Base-by-base conservation (phyloP, 805 yeast genomes). In the Sugiyamaella marilandica region DNA sequence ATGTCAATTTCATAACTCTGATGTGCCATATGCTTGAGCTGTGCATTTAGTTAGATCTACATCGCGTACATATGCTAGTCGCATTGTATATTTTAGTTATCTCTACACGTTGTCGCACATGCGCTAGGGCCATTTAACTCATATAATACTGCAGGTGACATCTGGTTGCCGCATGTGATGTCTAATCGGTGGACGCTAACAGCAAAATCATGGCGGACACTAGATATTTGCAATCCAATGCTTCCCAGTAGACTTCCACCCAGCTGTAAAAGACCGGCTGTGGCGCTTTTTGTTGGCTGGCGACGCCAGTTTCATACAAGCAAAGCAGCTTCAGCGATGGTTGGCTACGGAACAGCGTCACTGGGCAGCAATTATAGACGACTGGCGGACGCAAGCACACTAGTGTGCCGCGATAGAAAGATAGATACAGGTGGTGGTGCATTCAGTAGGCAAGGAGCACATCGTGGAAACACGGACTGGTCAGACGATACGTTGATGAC, bases 401-500 rank as follows among this genome's bases (percentile, higher is more conserved):
- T 24, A 5, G 29, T 24, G 29, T 7, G 7, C 29, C 29, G 29
- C 29, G 29, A 24, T 24, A 24, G 29, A 24, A 3, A 7, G 29
- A 24, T 24, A 24, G 29, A 24, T 24, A 5, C 7, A 5, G 29
- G 29, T 24, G 29, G 29, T 24, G 37, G 37, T n/a, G 37, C 37
- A 10, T 34, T 34, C 16, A 14, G 16, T 10, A 34, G 37, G 9
- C 37, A 34, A 13, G 37, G 37, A 3, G n/a, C 37, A 10, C 5
- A n/a, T 34, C 37, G 37, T n/a, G 9, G n/a, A 14, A 34, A 34
- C 9, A 5, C 16, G 5, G 37, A 34, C 37, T 14, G n/a, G n/a
- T 34, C 37, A 10, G 37, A 34, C 16, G 37, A 14, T n/a, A 34
- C 37, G 37, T 14, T 34, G 43, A 51, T 58, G 10, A 52, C 81